A percentile compares a stretch with the other conserved stretches of the same genome.
Conservation (phyloP, 2,329 filamentous ascomycete genomes). For the Exophiala dermatitidis region DNA sequence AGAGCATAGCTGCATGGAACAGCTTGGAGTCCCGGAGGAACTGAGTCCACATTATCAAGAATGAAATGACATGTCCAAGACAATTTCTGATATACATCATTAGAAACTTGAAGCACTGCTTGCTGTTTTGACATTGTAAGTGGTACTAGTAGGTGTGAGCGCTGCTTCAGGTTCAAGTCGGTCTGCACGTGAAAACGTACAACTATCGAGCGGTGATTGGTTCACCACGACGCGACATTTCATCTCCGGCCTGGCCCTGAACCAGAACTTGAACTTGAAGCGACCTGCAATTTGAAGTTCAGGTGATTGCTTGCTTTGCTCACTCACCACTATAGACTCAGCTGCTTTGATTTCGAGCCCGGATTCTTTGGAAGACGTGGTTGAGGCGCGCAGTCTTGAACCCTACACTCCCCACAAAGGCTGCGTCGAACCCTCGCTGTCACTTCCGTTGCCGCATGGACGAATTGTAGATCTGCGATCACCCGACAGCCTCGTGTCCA, state of each 20-base stretch:
- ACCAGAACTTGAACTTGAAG: no score
- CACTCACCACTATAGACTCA: not conserved
- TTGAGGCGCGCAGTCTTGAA: not conserved
- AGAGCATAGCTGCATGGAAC: not conserved
- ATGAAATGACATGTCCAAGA: no score
- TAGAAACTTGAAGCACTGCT: no score
- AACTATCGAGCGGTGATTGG: conserved; percentile 10
- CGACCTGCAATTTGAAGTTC: no score
- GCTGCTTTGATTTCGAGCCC: not conserved
- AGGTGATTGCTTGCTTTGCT: not conserved
- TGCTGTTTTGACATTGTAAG: no score
- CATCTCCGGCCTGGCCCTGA: not conserved
- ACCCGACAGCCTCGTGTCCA: not conserved
- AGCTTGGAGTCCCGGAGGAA: no score
- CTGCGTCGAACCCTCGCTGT: not conserved
- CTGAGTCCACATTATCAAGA: not conserved
- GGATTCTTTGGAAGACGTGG: not conserved
- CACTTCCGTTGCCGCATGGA: not conserved
- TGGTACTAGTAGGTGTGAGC: no score
- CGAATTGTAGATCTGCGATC: not conserved
- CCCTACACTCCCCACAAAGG: not conserved
- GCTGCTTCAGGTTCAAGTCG: no score
- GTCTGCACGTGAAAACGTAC: not conserved
- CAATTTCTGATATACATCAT: no score
- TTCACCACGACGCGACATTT: conserved; percentile 15